These are phyloP conservation scores for Rhizopus microsporus DNA, from an alignment of 371 early-diverging fungal species.

Conservation along the genomic window DNA sequence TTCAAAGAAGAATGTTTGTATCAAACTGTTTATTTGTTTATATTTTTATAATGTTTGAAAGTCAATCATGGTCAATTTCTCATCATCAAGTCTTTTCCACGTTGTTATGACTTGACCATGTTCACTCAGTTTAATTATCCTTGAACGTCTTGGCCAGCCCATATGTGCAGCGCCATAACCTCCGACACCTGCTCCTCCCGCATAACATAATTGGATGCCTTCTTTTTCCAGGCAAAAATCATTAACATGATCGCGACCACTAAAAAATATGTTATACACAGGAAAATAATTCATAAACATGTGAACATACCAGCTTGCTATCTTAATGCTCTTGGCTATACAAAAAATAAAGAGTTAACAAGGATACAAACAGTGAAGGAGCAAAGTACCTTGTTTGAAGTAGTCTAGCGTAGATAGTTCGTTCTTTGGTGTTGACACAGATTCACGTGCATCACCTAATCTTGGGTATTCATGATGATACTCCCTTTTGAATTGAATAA, in stretches of 20 bases:
- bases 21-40: background rate
- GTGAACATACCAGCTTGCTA: slow-evolving; percentile 31
- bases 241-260: slow-evolving; percentile 57
- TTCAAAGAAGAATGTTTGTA: background rate
- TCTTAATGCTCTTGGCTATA: slow-evolving; percentile 30
- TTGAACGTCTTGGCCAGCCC: slow-evolving; percentile 48
- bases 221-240: slow-evolving; percentile 54
- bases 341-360: background rate
- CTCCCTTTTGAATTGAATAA: slow-evolving; percentile 11
- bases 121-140: slow-evolving; percentile 43
- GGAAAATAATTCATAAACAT: background rate
- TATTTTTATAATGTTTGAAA: slow-evolving; percentile 42
- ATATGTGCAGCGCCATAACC: slow-evolving; percentile 52
- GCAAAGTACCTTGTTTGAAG: slow-evolving; percentile 24
- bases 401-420: slow-evolving; percentile 25
- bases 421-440: slow-evolving; percentile 38
- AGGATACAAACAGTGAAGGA: background rate
- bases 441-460: slow-evolving; percentile 46
- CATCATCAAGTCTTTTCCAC: slow-evolving; percentile 52
- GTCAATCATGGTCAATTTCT: slow-evolving; percentile 38
- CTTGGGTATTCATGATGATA: slow-evolving; percentile 27
- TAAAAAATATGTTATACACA: slow-evolving; percentile 4
- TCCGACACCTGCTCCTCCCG: slow-evolving; percentile 55
- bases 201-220: slow-evolving; percentile 51
- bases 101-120: slow-evolving; percentile 43